Evolutionary conservation across 1,139 yeast genomes (phyloP), one percentile per base, ranked within the genome.

Genomic region (Taphrina communis): DNA sequence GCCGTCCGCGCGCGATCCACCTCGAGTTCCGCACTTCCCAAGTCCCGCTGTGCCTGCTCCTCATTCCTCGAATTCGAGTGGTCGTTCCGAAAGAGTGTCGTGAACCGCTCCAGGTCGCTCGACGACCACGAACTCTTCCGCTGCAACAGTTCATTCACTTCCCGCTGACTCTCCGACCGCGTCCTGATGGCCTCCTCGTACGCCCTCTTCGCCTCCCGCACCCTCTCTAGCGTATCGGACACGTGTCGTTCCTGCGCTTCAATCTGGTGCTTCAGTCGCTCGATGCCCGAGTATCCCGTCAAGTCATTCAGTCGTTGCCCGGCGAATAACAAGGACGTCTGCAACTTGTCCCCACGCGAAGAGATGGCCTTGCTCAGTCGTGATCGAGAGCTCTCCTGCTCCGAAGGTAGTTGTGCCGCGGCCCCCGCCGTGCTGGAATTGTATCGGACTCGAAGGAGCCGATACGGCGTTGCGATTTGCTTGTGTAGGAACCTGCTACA

Each of bases 281-380:
- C 97, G 70, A 95, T 90, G 12, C 88, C 83, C 0, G 94, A 84
- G 77, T 95, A 95, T 0, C 99, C 99, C 0, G 99, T 94, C 11
- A 92, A 88, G 75, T 93, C 97, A 76, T 95, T 95, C 57, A 94
- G 80, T 0, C 93, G 85, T 70, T 86, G 82, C 0, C 95, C 88
- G 0, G 94, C 93, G 0, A 87, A 84, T 71, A 88, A 84, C 1
- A 89, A 80, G 0, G 91, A 83, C 36, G 84, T 86, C 73, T 87
- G 92, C 44, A 89, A 76, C 8, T 88, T 85, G 72, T 87, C 90
- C 71, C 89, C 80, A 74, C 62, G 62, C 11, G 62, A 36, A 6
- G 62, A 38, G 41, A 58, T 19, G n/a, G 62, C 21, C 25, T 58
- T 58, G 52, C 62, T 58, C 11, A 58, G 25, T 7, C 19, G 19